These are phyloP conservation scores for Pezicula radicicola DNA, from an alignment of 2,329 filamentous ascomycete genomes.

Conservation along the genomic window DNA sequence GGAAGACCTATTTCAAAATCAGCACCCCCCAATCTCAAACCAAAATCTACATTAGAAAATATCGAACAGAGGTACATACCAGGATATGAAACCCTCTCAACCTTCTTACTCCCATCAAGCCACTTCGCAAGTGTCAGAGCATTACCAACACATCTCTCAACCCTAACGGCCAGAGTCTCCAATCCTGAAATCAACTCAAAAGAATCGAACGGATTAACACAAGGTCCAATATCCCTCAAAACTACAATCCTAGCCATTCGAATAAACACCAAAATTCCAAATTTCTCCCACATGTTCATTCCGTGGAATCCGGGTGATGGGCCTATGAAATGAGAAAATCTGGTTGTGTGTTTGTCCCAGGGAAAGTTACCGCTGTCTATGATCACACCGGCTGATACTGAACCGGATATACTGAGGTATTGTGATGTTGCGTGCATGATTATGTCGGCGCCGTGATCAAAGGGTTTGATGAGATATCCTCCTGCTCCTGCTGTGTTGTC, in stretches of 20 bases:
- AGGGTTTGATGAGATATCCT: neutral
- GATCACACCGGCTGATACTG: neutral
- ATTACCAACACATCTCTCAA: neutral
- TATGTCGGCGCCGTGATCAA: neutral
- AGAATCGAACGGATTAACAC: neutral
- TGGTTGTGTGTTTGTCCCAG: neutral
- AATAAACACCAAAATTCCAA: neutral
- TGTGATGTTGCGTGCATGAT: neutral
- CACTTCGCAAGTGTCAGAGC: neutral
- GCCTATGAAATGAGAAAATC: neutral
- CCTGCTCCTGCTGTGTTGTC: neutral
- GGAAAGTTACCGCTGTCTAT: constrained; percentile 1
- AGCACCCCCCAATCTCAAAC: too few relatives aligned
- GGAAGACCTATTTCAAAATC: neutral
- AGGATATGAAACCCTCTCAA: neutral
- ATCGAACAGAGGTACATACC: neutral
- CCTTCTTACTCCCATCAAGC: neutral
- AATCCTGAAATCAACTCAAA: neutral
- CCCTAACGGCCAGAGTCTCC: neutral
- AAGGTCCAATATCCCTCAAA: constrained; percentile 1
- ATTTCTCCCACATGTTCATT: constrained; percentile 1
- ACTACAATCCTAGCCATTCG: neutral
- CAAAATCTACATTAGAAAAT: too few relatives aligned
- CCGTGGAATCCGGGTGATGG: constrained; percentile 1
- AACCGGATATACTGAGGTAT: neutral